Evolutionary conservation across 352 stramenopile species (phyloP).

Genomic region (Elongisporangium undulatum): DNA sequence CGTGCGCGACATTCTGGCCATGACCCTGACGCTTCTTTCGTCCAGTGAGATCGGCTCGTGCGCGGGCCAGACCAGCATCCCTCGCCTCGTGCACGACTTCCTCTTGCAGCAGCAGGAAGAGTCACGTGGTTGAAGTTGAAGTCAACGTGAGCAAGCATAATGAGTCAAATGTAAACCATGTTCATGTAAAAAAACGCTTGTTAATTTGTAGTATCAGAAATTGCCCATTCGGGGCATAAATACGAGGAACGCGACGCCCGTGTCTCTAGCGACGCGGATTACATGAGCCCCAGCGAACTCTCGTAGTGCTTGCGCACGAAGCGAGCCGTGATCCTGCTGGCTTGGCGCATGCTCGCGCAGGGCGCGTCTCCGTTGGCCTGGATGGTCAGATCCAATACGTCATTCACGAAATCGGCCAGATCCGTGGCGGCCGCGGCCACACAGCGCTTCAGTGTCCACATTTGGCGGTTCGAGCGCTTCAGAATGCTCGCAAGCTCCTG

Average conservation of each 20-base stretch:
- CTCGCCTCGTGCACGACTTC: constrained; percentile 24
- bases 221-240: background rate
- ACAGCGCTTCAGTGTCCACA: constrained; percentile 21
- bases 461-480: constrained; percentile 8
- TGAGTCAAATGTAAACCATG: background rate
- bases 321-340: background rate
- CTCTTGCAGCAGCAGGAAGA: constrained; percentile 7
- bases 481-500: constrained; percentile 10
- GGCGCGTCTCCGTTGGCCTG: constrained; percentile 1
- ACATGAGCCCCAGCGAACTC: constrained; percentile 30
- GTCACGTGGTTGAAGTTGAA: background rate
- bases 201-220: too few relatives aligned
- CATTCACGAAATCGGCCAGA: constrained; percentile 21
- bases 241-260: background rate
- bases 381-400: constrained; percentile 14
- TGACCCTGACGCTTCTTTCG: constrained; percentile 8
- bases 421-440: background rate
- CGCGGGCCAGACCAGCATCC: constrained; percentile 12
- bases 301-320: constrained; percentile 21
- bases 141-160: background rate
- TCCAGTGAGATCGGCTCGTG: constrained; percentile 10
- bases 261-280: background rate
- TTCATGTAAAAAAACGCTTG: too few relatives aligned
- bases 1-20: constrained; percentile 7
- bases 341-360: background rate